Percentiles rank a stretch among this genome's conserved stretches.
Conservation (phyloP, 164 flowering plant species). For the Stephania yunnanensis region DNA sequence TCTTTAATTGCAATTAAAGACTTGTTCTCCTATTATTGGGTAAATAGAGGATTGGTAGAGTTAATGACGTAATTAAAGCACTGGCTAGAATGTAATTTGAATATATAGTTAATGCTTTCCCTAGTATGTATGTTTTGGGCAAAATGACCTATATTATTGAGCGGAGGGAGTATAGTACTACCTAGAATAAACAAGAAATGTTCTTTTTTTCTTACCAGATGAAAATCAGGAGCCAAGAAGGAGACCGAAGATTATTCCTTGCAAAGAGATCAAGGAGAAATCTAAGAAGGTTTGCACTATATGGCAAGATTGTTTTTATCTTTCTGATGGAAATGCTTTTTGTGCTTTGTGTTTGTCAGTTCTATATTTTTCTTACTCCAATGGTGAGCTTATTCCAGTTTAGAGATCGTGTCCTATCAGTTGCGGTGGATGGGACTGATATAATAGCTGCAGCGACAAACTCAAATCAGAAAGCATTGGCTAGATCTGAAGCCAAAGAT, state of each 20-base stretch:
- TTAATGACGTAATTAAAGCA: too few species aligned
- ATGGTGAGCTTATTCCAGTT: slow-evolving; percentile 43
- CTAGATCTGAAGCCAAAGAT: slow-evolving; percentile 58
- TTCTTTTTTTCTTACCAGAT: slow-evolving; percentile 32
- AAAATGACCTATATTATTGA: too few species aligned
- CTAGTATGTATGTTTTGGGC: too few species aligned
- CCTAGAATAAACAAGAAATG: background rate
- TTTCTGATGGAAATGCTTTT: background rate
- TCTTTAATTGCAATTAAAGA: too few species aligned
- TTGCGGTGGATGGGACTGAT: slow-evolving; percentile 65
- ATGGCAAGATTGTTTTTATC: background rate
- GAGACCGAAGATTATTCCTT: slow-evolving; percentile 67
- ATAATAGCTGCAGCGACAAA: slow-evolving; percentile 58
- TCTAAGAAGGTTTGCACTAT: slow-evolving; percentile 59
- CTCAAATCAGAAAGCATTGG: slow-evolving; percentile 47
- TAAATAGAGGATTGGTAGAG: too few species aligned
- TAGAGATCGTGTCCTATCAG: slow-evolving; percentile 40
- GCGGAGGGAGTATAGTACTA: background rate
- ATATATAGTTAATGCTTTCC: too few species aligned
- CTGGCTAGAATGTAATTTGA: too few species aligned
- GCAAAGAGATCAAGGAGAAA: slow-evolving; percentile 56
- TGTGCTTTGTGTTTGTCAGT: background rate
- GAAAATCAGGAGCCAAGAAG: slow-evolving; percentile 55
- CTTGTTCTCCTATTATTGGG: too few species aligned
- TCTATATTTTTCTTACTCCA: background rate